These are phyloP conservation scores for Phialocephala sp. DNA, from an alignment of 2,329 filamentous ascomycete genomes.

Conservation along the genomic window DNA sequence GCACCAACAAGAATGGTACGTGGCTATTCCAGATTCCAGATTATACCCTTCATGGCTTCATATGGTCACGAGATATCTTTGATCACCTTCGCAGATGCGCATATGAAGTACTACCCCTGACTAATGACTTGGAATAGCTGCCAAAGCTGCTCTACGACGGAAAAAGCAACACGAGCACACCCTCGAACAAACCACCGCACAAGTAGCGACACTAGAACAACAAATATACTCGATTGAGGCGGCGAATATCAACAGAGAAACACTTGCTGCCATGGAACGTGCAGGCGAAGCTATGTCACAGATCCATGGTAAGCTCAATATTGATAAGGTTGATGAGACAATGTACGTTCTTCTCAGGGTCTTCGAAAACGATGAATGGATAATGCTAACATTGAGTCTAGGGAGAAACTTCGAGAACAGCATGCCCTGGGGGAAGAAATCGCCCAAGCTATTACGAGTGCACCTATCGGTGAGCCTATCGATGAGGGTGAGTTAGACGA, in stretches of 20 bases:
- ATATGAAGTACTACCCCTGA: constrained; percentile 6
- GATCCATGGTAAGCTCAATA: constrained; percentile 88
- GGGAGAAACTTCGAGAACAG: constrained; percentile 90
- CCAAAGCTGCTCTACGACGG: constrained; percentile 85
- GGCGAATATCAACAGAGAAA: constrained; percentile 98
- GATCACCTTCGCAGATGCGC: not conserved
- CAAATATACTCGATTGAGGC: constrained; percentile 98
- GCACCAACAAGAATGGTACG: constrained; percentile 89
- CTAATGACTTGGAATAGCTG: constrained; percentile 61
- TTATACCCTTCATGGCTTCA: not conserved
- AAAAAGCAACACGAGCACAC: constrained; percentile 96
- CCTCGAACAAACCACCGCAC: constrained; percentile 85
- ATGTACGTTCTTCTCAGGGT: constrained; percentile 68
- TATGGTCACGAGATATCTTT: not conserved
- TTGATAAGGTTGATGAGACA: constrained; percentile 92
- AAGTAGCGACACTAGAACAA: constrained; percentile 91
- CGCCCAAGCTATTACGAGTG: constrained; percentile 79
- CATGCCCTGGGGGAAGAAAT: constrained; percentile 95
- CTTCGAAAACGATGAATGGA: not conserved
- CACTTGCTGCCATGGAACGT: constrained; percentile 89
- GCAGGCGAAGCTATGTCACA: constrained; percentile 89
- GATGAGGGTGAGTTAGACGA: constrained; percentile 88
- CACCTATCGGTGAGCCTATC: constrained; percentile 68
- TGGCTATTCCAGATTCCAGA: constrained; percentile 23
- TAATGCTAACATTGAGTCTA: constrained; percentile 50